A percentile compares a stretch with the other conserved stretches of the same genome.
Evolutionary conservation across 2,329 filamentous ascomycete species (phyloP).

Genomic region (Tolypocladium tundrense): DNA sequence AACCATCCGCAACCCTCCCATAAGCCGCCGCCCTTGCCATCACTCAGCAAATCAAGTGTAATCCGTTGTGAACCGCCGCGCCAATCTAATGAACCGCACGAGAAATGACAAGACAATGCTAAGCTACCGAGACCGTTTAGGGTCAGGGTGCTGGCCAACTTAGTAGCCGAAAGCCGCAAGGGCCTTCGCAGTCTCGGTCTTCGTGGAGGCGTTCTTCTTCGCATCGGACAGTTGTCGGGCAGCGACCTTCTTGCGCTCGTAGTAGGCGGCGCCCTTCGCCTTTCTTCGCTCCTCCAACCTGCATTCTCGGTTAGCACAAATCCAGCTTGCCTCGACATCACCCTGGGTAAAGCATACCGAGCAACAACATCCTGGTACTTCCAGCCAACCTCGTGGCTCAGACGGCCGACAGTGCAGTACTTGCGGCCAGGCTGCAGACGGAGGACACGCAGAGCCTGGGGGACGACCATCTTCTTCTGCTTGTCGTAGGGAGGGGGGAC

Average conservation of each 20-base stretch:
- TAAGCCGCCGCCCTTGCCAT: constrained; percentile 31
- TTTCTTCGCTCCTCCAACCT: constrained; percentile 99
- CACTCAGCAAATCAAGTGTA: constrained; percentile 38
- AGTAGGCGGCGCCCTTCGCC: constrained; percentile 98
- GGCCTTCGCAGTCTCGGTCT: constrained; percentile 78
- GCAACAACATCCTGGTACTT: constrained; percentile 99
- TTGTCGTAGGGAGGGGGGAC: constrained; percentile 98
- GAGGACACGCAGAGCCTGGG: constrained; percentile 93
- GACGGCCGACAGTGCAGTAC: constrained; percentile 98
- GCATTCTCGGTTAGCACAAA: constrained; percentile 12
- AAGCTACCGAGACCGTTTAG: constrained; percentile 20
- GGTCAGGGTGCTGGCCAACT: constrained; percentile 21
- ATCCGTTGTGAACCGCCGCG: constrained; percentile 40
- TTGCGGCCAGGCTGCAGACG: constrained; percentile 98
- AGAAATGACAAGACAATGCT: constrained; percentile 34
- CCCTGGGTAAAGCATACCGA: constrained; percentile 54
- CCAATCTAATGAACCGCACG: constrained; percentile 44
- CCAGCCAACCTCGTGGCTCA: constrained; percentile 99
- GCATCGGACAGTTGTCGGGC: constrained; percentile 84
- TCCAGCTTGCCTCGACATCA: not conserved
- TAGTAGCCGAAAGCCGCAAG: constrained; percentile 92
- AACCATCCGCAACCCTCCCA: constrained; percentile 20
- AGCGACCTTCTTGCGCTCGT: constrained; percentile 98
- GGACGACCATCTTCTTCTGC: constrained; percentile 99
- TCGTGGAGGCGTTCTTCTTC: constrained; percentile 82